phyloP scores from a whole-genome alignment of 495 filamentous ascomycete genomes.

The Xylaria grammica region DNA sequence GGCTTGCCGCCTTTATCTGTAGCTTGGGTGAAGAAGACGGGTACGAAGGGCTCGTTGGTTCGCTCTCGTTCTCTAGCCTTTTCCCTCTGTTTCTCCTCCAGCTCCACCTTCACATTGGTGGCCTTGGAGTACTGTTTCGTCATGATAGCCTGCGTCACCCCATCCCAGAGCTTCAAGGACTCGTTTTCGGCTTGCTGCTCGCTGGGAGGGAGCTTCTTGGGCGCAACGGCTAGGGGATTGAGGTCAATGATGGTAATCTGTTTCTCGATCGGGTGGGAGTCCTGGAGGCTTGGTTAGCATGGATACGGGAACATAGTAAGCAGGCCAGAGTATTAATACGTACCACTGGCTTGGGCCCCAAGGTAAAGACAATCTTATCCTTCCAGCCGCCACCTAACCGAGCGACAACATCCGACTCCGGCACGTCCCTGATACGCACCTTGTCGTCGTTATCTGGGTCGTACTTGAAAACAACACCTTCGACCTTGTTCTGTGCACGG shows the following conservation, averaged over 20 bases:
- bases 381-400: slow-evolving; percentile 83
- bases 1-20: slow-evolving; percentile 78
- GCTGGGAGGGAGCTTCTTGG: slow-evolving; percentile 77
- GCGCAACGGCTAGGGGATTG: slow-evolving; percentile 72
- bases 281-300: slow-evolving; percentile 31
- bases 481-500: slow-evolving; percentile 85
- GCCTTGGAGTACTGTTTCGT: slow-evolving; percentile 83
- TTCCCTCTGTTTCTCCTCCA: slow-evolving; percentile 87
- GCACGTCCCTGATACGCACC: slow-evolving; percentile 79
- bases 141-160: slow-evolving; percentile 85
- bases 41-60: slow-evolving; percentile 72
- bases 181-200: slow-evolving; percentile 86
- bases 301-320: neutral
- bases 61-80: slow-evolving; percentile 79
- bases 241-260: slow-evolving; percentile 83
- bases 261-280: slow-evolving; percentile 58
- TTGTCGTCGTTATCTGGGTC: slow-evolving; percentile 80
- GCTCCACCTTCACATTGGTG: slow-evolving; percentile 84
- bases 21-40: slow-evolving; percentile 84
- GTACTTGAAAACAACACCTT: slow-evolving; percentile 89
- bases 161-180: slow-evolving; percentile 84
- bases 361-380: slow-evolving; percentile 59
- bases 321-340: slow-evolving; percentile 24
- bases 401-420: slow-evolving; percentile 81
- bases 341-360: slow-evolving; percentile 59